Percentiles rank a stretch among this genome's conserved stretches.
Conservation (phyloP, 495 filamentous ascomycete genomes). For the Aspergillus campestris region DNA sequence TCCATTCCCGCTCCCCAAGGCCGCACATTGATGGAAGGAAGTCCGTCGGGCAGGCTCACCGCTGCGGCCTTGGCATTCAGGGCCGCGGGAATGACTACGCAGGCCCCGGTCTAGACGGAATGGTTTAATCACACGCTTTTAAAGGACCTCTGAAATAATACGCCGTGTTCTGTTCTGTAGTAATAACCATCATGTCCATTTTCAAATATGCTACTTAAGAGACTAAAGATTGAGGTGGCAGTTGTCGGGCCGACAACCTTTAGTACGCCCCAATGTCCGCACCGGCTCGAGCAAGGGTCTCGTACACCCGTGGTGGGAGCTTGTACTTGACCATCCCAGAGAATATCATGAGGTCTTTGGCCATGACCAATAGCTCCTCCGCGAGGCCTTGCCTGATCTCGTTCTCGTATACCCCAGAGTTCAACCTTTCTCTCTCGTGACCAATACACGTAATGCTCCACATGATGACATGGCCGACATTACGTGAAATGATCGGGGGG, state of each 20-base stretch:
- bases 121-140: too few species aligned
- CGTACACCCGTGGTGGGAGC: conserved; percentile 65
- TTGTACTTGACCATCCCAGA: conserved; percentile 90
- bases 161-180: too few species aligned
- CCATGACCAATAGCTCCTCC: conserved; percentile 62
- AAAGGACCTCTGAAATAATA: too few species aligned
- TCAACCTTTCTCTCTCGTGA: conserved; percentile 59
- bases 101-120: too few species aligned
- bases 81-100: too few species aligned
- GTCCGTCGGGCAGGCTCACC: too few species aligned
- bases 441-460: conserved; percentile 86
- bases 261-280: conserved; percentile 58
- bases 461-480: conserved; percentile 80
- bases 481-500: conserved; percentile 69
- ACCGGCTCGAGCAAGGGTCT: conserved; percentile 68
- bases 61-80: too few species aligned
- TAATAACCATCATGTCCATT: too few species aligned
- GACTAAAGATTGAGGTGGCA: too few species aligned
- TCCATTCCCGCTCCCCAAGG: too few species aligned
- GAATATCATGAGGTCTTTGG: conserved; percentile 86
- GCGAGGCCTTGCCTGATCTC: conserved; percentile 61
- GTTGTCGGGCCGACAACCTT: neutral
- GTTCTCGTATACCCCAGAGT: conserved; percentile 60
- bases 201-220: too few species aligned
- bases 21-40: too few species aligned